Conservation (phyloP, 441 rosid species). For the Pelargonium cotyledonis region DNA sequence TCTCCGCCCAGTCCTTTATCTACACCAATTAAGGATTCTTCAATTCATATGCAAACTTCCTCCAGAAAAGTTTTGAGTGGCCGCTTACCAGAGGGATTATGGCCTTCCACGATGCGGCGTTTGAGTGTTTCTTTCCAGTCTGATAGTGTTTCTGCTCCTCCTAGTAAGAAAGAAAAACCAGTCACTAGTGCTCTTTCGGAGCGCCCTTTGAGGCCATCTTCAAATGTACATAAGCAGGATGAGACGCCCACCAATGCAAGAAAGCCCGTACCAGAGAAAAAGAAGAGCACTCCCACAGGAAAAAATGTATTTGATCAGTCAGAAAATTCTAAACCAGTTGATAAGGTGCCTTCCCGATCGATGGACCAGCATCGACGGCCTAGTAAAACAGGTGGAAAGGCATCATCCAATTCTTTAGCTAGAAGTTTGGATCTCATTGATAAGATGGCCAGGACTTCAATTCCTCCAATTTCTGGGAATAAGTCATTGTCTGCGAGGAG, state of each 20-base stretch:
- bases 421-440: constrained; percentile 57
- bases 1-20: no score
- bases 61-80: constrained; percentile 55
- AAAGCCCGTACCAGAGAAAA: constrained; percentile 75
- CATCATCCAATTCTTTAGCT: constrained; percentile 40
- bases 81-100: constrained; percentile 74
- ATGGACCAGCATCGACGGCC: constrained; percentile 95
- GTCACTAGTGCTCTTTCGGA: constrained; percentile 43
- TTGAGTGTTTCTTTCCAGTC: constrained; percentile 92
- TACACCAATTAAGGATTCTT: constrained; percentile 62
- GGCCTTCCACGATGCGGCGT: constrained; percentile 99
- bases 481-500: constrained; percentile 48
- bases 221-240: constrained; percentile 64
- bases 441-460: constrained; percentile 35
- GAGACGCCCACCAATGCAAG: constrained; percentile 45
- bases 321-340: constrained; percentile 84
- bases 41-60: constrained; percentile 39
- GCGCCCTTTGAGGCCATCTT: constrained; percentile 73
- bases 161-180: constrained; percentile 79
- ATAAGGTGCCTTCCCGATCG: constrained; percentile 53
- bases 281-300: constrained; percentile 68
- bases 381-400: constrained; percentile 60
- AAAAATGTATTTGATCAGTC: constrained; percentile 68
- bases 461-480: constrained; percentile 34
- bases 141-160: constrained; percentile 69